Conservation (phyloP, 176 grass and related monocot species). For the Zoysia pacifica region DNA sequence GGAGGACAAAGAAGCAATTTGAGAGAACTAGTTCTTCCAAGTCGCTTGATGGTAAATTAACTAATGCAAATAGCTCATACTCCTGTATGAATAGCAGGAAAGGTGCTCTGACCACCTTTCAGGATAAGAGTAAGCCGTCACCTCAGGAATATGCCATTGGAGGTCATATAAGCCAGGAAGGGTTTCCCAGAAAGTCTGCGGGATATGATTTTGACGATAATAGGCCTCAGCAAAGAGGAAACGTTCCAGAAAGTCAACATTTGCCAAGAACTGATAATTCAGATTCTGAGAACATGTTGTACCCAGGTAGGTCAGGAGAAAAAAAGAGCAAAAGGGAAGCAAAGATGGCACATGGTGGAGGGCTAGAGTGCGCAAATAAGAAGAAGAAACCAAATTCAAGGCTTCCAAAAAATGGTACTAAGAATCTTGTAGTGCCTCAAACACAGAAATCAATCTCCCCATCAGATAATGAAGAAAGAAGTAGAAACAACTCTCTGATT, state of each 20-base stretch:
- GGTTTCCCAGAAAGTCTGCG: constrained; percentile 35
- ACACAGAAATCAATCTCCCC: constrained; percentile 52
- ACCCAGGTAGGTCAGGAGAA: constrained; percentile 45
- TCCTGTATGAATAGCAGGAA: constrained; percentile 53
- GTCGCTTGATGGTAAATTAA: constrained; percentile 57
- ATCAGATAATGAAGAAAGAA: constrained; percentile 51
- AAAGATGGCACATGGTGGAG: constrained; percentile 37
- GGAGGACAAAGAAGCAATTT: constrained; percentile 59
- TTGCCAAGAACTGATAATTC: constrained; percentile 51
- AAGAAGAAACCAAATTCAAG: constrained; percentile 37
- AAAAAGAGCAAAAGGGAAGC: constrained; percentile 51
- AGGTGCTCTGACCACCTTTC: constrained; percentile 37
- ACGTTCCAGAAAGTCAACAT: constrained; percentile 49
- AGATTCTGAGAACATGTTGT: constrained; percentile 48
- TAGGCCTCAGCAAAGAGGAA: constrained; percentile 54
- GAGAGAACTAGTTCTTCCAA: constrained; percentile 90
- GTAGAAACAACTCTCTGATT: constrained; percentile 58
- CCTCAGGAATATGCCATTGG: constrained; percentile 41
- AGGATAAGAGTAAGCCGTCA: constrained; percentile 58
- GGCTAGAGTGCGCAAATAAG: constrained; percentile 44
- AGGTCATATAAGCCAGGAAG: constrained; percentile 49
- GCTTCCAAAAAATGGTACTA: constrained; percentile 55
- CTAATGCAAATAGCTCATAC: constrained; percentile 43
- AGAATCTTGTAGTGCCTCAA: constrained; percentile 38
- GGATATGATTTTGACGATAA: constrained; percentile 57